Conservation (phyloP, 2,329 filamentous ascomycete species). For the Trichoderma lentiforme region DNA sequence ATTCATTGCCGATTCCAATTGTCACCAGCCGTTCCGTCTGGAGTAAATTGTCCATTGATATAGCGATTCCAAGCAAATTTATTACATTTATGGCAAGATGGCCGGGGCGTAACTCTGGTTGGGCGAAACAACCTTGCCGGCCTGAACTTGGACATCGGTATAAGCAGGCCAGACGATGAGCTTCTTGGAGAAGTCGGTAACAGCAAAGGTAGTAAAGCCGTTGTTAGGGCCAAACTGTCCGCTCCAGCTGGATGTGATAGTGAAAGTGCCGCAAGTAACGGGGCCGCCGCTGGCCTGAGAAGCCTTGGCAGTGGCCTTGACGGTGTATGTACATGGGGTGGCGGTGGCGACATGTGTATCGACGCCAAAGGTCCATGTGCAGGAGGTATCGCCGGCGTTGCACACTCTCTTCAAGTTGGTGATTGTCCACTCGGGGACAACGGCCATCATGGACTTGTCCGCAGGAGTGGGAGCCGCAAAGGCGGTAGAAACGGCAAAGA, state of each 20-base stretch:
- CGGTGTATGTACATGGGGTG: slow-evolving; percentile 39
- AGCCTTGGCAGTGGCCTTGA: slow-evolving; percentile 33
- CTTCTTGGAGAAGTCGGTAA: slow-evolving; percentile 42
- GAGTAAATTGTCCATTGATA: not conserved
- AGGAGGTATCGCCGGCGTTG: slow-evolving; percentile 37
- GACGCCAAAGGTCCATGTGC: slow-evolving; percentile 45
- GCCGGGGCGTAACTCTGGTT: slow-evolving; percentile 45
- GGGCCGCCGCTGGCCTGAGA: slow-evolving; percentile 40
- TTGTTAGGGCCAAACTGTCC: slow-evolving; percentile 50
- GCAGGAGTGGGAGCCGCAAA: slow-evolving; percentile 35
- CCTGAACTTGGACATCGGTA: slow-evolving; percentile 48
- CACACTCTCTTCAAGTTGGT: slow-evolving; percentile 40
- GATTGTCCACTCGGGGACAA: slow-evolving; percentile 42
- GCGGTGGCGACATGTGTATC: slow-evolving; percentile 33
- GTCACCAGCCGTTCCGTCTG: not conserved
- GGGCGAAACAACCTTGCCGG: slow-evolving; percentile 44
- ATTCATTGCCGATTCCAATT: not conserved
- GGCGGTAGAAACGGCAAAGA: slow-evolving; percentile 36
- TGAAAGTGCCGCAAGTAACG: slow-evolving; percentile 47
- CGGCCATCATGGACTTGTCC: slow-evolving; percentile 40
- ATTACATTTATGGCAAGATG: not conserved
- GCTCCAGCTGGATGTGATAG: slow-evolving; percentile 53
- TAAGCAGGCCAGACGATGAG: slow-evolving; percentile 53
- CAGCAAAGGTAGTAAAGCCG: slow-evolving; percentile 53
- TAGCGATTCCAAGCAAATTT: not conserved